Evolutionary conservation across 352 stramenopile genomes (phyloP).

Genomic region (Globisporangium radiosum): DNA sequence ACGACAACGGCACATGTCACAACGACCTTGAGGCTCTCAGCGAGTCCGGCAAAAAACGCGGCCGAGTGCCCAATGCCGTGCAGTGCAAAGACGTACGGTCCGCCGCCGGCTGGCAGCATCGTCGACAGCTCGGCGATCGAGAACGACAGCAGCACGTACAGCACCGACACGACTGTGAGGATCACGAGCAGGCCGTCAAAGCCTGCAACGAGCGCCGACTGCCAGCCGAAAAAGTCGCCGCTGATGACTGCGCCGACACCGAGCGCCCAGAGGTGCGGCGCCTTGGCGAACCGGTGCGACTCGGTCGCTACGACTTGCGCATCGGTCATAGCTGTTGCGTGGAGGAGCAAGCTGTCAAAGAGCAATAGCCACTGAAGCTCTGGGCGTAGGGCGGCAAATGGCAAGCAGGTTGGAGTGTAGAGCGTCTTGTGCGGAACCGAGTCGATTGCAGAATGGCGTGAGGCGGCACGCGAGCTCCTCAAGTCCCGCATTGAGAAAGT

Average conservation of each 20-base stretch:
- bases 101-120: slow-evolving; percentile 40
- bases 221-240: slow-evolving; percentile 65
- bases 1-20: slow-evolving; percentile 55
- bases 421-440: neutral
- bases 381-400: neutral
- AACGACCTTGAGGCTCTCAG: slow-evolving; percentile 65
- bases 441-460: neutral
- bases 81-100: slow-evolving; percentile 61
- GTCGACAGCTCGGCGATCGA: slow-evolving; percentile 66
- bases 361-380: neutral
- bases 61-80: slow-evolving; percentile 43
- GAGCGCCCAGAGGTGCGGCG: slow-evolving; percentile 47
- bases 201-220: slow-evolving; percentile 41
- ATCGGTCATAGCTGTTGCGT: slow-evolving; percentile 4
- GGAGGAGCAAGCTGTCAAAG: neutral
- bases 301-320: neutral
- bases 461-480: too few relatives aligned
- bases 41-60: slow-evolving; percentile 57
- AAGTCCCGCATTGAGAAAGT: neutral
- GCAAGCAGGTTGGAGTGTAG: neutral
- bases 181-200: slow-evolving; percentile 58
- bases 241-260: slow-evolving; percentile 50
- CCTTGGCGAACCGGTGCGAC: slow-evolving; percentile 44
- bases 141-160: slow-evolving; percentile 64
- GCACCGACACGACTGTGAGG: slow-evolving; percentile 42